Conservation (phyloP, 129 eudicot genomes). For the Arctium minus region DNA sequence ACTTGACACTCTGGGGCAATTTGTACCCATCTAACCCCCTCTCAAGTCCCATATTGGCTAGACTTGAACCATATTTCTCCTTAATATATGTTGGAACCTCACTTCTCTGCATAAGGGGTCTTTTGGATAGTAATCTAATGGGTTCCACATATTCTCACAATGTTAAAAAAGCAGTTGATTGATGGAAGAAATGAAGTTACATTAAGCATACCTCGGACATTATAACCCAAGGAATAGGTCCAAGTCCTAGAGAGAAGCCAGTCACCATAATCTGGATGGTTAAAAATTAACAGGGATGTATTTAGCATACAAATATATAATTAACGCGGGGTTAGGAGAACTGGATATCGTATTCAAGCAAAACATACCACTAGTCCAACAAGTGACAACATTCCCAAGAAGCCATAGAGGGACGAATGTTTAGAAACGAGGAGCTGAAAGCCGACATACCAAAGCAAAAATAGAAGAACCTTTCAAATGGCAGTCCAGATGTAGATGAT, state of each 20-base stretch:
- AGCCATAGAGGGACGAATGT: constrained; percentile 30
- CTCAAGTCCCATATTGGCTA: too few species aligned
- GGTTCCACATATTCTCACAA: background rate
- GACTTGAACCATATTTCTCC: too few species aligned
- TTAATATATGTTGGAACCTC: background rate
- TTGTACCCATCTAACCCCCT: too few species aligned
- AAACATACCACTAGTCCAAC: constrained; percentile 62
- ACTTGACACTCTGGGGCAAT: too few species aligned
- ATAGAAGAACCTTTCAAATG: background rate
- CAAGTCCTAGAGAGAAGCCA: constrained; percentile 76
- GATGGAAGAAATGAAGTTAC: background rate
- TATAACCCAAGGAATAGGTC: constrained; percentile 86
- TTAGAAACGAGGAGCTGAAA: constrained; percentile 47
- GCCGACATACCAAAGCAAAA: background rate
- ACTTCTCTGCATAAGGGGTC: background rate
- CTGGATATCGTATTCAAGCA: background rate
- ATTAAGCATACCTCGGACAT: constrained; percentile 77
- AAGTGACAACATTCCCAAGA: constrained; percentile 52
- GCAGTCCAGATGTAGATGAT: background rate
- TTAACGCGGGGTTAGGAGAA: background rate
- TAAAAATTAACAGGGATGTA: background rate
- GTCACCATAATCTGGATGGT: constrained; percentile 60
- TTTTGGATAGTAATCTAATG: background rate
- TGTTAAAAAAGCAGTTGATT: background rate
- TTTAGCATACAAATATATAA: background rate